A percentile compares a stretch with the other conserved stretches of the same genome.
Evolutionary conservation across 2,329 filamentous ascomycete species (phyloP).

Genomic region (Neoascochyta sp.): DNA sequence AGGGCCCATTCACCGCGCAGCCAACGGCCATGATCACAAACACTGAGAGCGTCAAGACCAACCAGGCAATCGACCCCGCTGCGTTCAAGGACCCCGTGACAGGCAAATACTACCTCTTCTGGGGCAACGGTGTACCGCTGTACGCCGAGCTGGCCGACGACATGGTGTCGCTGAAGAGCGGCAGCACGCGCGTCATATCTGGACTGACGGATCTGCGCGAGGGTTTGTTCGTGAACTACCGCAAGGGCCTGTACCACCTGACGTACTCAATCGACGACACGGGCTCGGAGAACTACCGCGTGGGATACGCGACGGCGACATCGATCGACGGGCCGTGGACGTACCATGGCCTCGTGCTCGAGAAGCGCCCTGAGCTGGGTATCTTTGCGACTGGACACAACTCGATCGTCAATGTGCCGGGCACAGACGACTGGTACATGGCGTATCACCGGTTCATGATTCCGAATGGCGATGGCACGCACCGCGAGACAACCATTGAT

Average conservation of each 20-base stretch:
- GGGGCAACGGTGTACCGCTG: constrained; percentile 20
- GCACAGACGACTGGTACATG: constrained; percentile 30
- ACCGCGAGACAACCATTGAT: constrained; percentile 25
- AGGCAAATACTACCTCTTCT: constrained; percentile 28
- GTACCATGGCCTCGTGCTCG: constrained; percentile 21
- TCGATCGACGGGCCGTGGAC: constrained; percentile 24
- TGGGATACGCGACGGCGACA: constrained; percentile 23
- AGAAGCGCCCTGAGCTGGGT: constrained; percentile 19
- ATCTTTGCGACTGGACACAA: constrained; percentile 26
- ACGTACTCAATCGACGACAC: constrained; percentile 31
- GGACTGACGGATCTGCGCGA: constrained; percentile 25
- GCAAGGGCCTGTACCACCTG: constrained; percentile 22
- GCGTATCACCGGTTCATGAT: constrained; percentile 28
- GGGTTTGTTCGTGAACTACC: constrained; percentile 25
- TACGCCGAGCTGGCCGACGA: constrained; percentile 22
- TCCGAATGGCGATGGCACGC: constrained; percentile 21
- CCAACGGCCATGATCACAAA: constrained; percentile 26
- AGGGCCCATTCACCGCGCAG: constrained; percentile 24
- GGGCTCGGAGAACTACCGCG: constrained; percentile 23
- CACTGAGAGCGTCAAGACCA: constrained; percentile 18
- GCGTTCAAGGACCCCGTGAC: constrained; percentile 23
- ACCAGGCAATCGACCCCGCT: constrained; percentile 25
- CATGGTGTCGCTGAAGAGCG: constrained; percentile 19
- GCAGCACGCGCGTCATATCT: constrained; percentile 10
- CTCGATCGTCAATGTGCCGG: constrained; percentile 25